phyloP scores from a whole-genome alignment of 805 yeast genomes.

The Brettanomyces sp. region DNA sequence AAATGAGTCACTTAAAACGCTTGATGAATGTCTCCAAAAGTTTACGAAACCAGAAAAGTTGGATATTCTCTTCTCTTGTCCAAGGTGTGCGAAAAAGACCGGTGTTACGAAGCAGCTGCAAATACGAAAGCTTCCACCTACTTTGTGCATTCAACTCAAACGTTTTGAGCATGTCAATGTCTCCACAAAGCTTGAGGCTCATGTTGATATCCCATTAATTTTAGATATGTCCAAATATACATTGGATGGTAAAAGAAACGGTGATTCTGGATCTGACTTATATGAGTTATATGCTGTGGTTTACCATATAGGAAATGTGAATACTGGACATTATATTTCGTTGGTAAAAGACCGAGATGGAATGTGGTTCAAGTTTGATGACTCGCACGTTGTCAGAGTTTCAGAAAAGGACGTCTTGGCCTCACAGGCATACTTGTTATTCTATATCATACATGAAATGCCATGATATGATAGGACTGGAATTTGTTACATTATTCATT shows the following conservation, averaged over 20 bases:
- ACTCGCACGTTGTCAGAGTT: slow-evolving; percentile 65
- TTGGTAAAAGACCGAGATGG: slow-evolving; percentile 64
- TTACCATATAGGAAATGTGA: slow-evolving; percentile 85
- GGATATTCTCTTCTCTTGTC: slow-evolving; percentile 67
- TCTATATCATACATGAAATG: slow-evolving; percentile 45
- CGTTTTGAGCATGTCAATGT: slow-evolving; percentile 53
- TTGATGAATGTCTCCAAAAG: slow-evolving; percentile 61
- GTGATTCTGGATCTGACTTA: slow-evolving; percentile 19
- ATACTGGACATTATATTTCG: slow-evolving; percentile 91
- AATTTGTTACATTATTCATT: neutral
- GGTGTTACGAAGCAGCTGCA: slow-evolving; percentile 66
- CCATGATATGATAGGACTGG: slow-evolving; percentile 6
- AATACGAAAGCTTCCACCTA: slow-evolving; percentile 63
- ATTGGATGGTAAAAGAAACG: slow-evolving; percentile 5
- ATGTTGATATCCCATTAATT: slow-evolving; percentile 62
- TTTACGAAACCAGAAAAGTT: slow-evolving; percentile 73
- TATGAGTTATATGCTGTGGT: slow-evolving; percentile 85
- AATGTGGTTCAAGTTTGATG: slow-evolving; percentile 88
- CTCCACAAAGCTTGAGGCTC: slow-evolving; percentile 66
- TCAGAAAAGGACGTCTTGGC: slow-evolving; percentile 55
- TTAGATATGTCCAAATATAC: slow-evolving; percentile 62
- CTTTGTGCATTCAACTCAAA: slow-evolving; percentile 77
- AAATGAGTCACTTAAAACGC: slow-evolving; percentile 20
- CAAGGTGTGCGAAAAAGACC: slow-evolving; percentile 50
- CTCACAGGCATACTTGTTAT: slow-evolving; percentile 74